Evolutionary conservation across 1,284 basidiomycete genomes (phyloP).

Genomic region (Pascua guehoae): DNA sequence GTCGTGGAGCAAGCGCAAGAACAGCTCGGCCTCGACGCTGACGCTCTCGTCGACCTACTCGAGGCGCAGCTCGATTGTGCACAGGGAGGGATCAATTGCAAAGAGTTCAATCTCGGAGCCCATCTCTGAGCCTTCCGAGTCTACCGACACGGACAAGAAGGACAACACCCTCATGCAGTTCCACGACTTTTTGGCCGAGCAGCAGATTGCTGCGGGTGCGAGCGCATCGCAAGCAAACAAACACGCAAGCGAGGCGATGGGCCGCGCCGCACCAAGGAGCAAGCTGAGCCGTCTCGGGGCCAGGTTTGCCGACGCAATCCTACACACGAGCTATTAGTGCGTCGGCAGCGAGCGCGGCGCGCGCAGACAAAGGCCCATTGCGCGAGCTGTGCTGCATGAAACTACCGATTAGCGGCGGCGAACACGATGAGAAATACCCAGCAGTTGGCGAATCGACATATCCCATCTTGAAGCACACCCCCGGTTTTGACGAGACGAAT

Average conservation of each 20-base stretch:
- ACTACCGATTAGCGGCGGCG: too few species aligned
- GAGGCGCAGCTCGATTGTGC: not conserved
- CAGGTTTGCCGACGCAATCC: constrained; percentile 21
- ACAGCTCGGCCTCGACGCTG: not conserved
- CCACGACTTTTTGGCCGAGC: constrained; percentile 37
- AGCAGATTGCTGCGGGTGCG: constrained; percentile 28
- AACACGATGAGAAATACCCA: too few species aligned
- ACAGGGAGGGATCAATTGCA: not conserved
- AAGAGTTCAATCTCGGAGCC: not conserved
- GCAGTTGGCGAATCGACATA: too few species aligned
- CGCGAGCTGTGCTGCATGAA: too few species aligned
- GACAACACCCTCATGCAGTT: constrained; percentile 35
- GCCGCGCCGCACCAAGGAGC: constrained; percentile 1
- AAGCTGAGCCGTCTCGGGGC: not conserved
- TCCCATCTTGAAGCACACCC: too few species aligned
- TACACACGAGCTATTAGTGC: not conserved
- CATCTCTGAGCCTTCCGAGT: too few species aligned
- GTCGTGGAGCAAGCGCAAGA: constrained; percentile 3
- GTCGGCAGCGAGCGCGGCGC: too few species aligned
- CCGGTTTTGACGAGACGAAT: too few species aligned
- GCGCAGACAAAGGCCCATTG: too few species aligned
- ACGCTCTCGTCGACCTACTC: not conserved
- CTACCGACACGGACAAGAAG: not conserved
- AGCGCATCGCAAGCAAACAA: not conserved
- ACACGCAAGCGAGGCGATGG: constrained; percentile 25